phyloP scores from a whole-genome alignment of 2,329 filamentous ascomycete species.

The Trichoderma citrinoviride region DNA sequence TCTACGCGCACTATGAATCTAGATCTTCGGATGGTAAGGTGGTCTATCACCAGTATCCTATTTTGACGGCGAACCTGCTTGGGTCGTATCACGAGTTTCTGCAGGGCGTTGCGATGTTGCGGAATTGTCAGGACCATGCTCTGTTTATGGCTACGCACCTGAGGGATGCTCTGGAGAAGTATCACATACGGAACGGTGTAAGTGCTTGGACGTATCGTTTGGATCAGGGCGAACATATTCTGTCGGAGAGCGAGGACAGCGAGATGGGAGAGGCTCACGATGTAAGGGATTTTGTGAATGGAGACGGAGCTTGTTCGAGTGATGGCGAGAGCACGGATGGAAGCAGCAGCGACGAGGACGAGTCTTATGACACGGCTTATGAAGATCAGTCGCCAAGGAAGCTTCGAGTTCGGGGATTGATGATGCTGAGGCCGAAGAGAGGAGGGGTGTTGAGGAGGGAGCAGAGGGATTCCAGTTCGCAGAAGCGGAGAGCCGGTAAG shows the following conservation, averaged over 20 bases:
- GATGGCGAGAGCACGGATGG: not conserved
- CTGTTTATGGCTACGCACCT: constrained; percentile 23
- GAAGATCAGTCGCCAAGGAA: not conserved
- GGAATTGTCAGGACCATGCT: constrained; percentile 29
- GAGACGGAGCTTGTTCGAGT: not conserved
- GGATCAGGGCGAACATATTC: not conserved
- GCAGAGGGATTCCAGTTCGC: not conserved
- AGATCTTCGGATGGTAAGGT: constrained; percentile 20
- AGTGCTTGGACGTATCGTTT: constrained; percentile 1
- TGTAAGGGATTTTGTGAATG: too few relatives aligned
- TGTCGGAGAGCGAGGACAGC: constrained; percentile 5
- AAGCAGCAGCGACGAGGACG: not conserved
- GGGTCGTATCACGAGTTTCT: constrained; percentile 23
- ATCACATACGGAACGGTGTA: constrained; percentile 21
- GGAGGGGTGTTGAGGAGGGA: not conserved
- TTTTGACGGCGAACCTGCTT: constrained; percentile 23
- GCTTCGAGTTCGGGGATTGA: not conserved
- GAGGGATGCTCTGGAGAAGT: constrained; percentile 24
- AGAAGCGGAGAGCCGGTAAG: not conserved
- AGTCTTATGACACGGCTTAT: not conserved
- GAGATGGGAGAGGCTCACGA: not conserved
- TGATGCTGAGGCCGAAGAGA: not conserved
- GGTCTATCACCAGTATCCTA: constrained; percentile 28
- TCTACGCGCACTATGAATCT: constrained; percentile 31
- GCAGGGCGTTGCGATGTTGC: constrained; percentile 24